Evolutionary conservation across 768 basidiomycete genomes (phyloP).

Genomic region (Suillus sp.): DNA sequence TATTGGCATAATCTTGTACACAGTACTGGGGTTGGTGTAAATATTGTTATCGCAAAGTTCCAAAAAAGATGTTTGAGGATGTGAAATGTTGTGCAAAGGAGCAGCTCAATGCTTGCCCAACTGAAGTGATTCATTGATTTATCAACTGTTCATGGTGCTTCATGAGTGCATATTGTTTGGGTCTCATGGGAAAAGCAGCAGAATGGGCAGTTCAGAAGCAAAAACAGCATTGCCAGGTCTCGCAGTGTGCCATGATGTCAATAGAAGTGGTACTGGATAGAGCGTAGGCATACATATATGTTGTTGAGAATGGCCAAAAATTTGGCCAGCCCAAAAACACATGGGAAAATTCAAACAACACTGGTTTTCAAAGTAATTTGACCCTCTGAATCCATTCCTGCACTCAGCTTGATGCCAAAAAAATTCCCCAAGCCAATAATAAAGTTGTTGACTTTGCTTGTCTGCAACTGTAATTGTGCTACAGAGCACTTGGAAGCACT

Average conservation of each 20-base stretch:
- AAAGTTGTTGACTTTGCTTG: no score
- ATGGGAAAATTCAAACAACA: background rate
- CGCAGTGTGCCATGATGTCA: constrained; percentile 13
- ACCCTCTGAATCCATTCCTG: no score
- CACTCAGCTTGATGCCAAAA: no score
- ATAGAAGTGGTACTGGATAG: background rate
- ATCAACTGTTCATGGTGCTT: constrained; percentile 40
- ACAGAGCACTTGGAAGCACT: no score
- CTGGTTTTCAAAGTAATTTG: no score
- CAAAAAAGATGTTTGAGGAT: constrained; percentile 34
- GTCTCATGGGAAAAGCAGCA: constrained; percentile 39
- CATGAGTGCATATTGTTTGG: constrained; percentile 37
- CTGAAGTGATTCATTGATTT: constrained; percentile 38
- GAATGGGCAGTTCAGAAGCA: constrained; percentile 42
- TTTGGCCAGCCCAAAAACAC: background rate
- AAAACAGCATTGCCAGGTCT: constrained; percentile 34
- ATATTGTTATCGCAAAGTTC: constrained; percentile 35
- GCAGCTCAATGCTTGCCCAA: constrained; percentile 38
- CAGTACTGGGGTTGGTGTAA: constrained; percentile 24
- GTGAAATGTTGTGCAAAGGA: constrained; percentile 31
- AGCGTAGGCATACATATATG: background rate
- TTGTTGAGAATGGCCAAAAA: background rate
- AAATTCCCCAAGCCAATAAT: no score
- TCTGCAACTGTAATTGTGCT: no score
- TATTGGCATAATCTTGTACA: no score